Evolutionary conservation across 192 early-diverging fungal species (phyloP).

Genomic region (Martensiomyces pterosporus): DNA sequence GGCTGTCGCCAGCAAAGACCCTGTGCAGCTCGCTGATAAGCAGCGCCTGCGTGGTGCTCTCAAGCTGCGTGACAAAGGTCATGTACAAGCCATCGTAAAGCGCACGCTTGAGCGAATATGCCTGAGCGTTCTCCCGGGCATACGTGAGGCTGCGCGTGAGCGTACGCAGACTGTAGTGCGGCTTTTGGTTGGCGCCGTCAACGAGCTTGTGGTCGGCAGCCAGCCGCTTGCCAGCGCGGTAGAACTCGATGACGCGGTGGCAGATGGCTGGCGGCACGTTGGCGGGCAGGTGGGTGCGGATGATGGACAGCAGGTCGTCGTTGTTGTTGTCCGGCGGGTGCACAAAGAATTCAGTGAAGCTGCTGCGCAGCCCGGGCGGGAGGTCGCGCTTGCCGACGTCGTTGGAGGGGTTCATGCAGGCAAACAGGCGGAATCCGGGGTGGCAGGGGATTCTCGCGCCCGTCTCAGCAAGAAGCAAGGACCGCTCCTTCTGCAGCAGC

Average conservation of each 20-base stretch:
- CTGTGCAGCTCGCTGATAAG: conserved; percentile 24
- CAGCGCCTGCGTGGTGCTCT: conserved; percentile 59
- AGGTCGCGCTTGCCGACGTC: conserved; percentile 97
- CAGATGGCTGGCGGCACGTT: conserved; percentile 28
- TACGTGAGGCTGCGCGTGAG: conserved; percentile 85
- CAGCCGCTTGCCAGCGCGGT: conserved; percentile 67
- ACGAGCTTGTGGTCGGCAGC: conserved; percentile 68
- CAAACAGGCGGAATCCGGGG: conserved; percentile 90
- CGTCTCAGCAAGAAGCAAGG: conserved; percentile 84
- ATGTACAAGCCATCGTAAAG: conserved; percentile 92
- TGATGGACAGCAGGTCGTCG: conserved; percentile 80
- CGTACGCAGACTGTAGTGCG: conserved; percentile 91
- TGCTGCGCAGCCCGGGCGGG: conserved; percentile 81
- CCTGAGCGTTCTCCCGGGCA: conserved; percentile 60
- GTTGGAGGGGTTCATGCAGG: conserved; percentile 99
- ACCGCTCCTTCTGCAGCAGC: conserved; percentile 79
- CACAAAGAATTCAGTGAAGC: conserved; percentile 96
- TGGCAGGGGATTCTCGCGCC: conserved; percentile 89
- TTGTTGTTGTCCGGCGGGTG: conserved; percentile 78
- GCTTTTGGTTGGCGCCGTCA: conserved; percentile 83
- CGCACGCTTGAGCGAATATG: conserved; percentile 77
- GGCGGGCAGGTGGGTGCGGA: conserved; percentile 67
- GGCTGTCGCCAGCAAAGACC: conserved; percentile 25
- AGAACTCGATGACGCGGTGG: conserved; percentile 75
- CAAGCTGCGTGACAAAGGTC: conserved; percentile 92